These are phyloP conservation scores for Farysia itapuensis DNA, from an alignment of 1,284 basidiomycete genomes.

Conservation along the genomic window DNA sequence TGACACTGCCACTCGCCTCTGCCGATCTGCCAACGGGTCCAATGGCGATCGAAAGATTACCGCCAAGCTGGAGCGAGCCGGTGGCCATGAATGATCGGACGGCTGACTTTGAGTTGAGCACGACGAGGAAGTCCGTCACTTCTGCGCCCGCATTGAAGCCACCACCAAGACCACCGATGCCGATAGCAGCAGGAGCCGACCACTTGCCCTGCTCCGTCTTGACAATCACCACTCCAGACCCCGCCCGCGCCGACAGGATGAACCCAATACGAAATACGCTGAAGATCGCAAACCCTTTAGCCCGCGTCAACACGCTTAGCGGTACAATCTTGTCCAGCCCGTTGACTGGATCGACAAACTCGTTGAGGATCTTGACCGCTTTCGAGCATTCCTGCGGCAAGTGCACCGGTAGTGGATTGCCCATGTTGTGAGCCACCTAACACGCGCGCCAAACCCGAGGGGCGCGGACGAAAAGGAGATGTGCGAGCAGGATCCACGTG, in stretches of 20 bases:
- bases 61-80: slow-evolving; percentile 78
- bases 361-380: slow-evolving; percentile 60
- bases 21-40: slow-evolving; percentile 93
- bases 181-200: slow-evolving; percentile 92
- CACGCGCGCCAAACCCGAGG: too few relatives aligned
- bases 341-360: slow-evolving; percentile 51
- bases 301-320: slow-evolving; percentile 66
- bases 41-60: slow-evolving; percentile 71
- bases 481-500: too few relatives aligned
- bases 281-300: slow-evolving; percentile 77
- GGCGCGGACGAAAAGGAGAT: too few relatives aligned
- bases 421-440: too few relatives aligned
- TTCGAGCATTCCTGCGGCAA: slow-evolving; percentile 65
- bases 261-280: slow-evolving; percentile 64
- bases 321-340: slow-evolving; percentile 57
- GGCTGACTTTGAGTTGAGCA: slow-evolving; percentile 76
- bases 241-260: slow-evolving; percentile 69
- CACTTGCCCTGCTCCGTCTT: slow-evolving; percentile 80
- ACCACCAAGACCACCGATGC: slow-evolving; percentile 76
- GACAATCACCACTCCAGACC: slow-evolving; percentile 89
- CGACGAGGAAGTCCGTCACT: slow-evolving; percentile 91
- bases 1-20: slow-evolving; percentile 84
- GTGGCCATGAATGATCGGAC: slow-evolving; percentile 91
- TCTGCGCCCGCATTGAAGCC: slow-evolving; percentile 81
- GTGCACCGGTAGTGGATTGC: slow-evolving; percentile 60